Percentiles rank a stretch among this genome's conserved stretches.
Evolutionary conservation across 1,284 basidiomycete species (phyloP).

Genomic region (Rhizopogon parksii): DNA sequence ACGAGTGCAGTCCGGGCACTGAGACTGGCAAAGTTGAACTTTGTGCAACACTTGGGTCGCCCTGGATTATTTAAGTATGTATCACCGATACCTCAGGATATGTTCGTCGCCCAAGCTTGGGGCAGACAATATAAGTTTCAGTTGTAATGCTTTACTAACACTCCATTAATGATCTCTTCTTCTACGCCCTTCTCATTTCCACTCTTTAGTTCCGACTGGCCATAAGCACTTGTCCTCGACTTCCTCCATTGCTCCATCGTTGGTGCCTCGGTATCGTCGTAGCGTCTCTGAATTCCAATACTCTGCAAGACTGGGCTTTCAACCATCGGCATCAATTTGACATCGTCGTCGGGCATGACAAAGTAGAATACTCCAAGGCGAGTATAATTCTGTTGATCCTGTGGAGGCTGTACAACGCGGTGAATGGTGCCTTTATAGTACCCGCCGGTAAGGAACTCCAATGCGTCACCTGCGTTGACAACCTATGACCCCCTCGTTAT

Average conservation of each 20-base stretch:
- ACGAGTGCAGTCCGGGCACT: no score
- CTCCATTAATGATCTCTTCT: conserved; percentile 37
- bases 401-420: conserved; percentile 37
- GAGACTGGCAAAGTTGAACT: no score
- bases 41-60: no score
- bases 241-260: conserved; percentile 37
- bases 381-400: conserved; percentile 33
- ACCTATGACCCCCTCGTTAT: conserved; percentile 24
- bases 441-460: conserved; percentile 51
- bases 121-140: conserved; percentile 12
- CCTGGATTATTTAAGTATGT: conserved; percentile 6
- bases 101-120: neutral
- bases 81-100: conserved; percentile 12
- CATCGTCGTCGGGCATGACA: conserved; percentile 26
- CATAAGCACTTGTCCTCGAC: conserved; percentile 33
- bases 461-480: conserved; percentile 52
- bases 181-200: conserved; percentile 30
- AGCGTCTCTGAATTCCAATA: conserved; percentile 27
- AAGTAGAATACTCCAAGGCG: conserved; percentile 44
- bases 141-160: conserved; percentile 40
- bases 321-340: conserved; percentile 26
- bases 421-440: conserved; percentile 44
- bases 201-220: conserved; percentile 29
- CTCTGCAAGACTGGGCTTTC: conserved; percentile 28
- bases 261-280: conserved; percentile 29